Evolutionary conservation across 257 asterid species (phyloP), one percentile per base, ranked within the genome.

Genomic region (Osmanthus fragrans): DNA sequence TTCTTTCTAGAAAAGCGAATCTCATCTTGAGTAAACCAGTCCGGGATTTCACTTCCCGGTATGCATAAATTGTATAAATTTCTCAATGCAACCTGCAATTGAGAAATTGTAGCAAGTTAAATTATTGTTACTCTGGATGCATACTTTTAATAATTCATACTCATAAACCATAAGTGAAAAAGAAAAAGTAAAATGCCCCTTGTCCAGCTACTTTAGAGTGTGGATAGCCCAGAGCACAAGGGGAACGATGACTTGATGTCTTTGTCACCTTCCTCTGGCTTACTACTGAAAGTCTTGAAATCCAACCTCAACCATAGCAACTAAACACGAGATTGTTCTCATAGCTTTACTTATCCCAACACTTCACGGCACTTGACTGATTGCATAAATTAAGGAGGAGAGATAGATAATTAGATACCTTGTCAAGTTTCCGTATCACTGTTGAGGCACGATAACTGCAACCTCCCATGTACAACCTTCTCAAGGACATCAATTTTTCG

Each of bases 31-130:
- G 76, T 79, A 71, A 84, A 81, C 85, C 87, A 84, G 73, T 75
- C 51, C 0, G 87, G 87, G 21, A 84, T 73, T 39, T 74, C 84
- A 71, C 77, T 58, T 42, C 87, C 87, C 2, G 85, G 87, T 37
- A 77, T 42, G 58, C 74, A 73, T 5, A 84, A 54, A 64, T 77
- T 54, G 54, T 19, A 18, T 12, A 80, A 40, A 70, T 74, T 75
- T 70, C 75, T 84, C 25, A 74, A 49, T 7, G 83, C 81, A 37
- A 70, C 82, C 87, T 84, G 80, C 80, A 77, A 34, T 42, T 13
- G 7, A 45, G 23, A 33, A 75, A 10, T 70, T n/a, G n/a, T n/a
- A 11, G 21, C 30, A 18, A 32, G 13, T 30, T 47, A 0, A 47
- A 49, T 51, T 16, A 19, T n/a, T 3, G 11, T 5, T 3, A 5